Evolutionary conservation across 1,284 basidiomycete species (phyloP), one percentile per base, ranked within the genome.

Genomic region (Agaricales sp.): DNA sequence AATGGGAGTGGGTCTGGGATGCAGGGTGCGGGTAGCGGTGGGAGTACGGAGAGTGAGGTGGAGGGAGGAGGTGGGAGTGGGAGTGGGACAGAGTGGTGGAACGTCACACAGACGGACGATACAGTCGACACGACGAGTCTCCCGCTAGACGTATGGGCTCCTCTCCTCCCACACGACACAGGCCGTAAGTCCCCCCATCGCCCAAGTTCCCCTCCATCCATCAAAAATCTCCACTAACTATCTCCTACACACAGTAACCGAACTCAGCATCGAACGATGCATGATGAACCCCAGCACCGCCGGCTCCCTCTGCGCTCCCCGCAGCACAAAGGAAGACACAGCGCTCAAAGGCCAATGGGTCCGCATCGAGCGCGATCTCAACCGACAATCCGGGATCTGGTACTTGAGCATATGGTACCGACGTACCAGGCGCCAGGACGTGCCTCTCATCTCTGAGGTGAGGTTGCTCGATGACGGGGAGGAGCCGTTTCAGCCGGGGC

Each of bases 321-420:
- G 71, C 2, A 75, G 84, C 0, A 88, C 80, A 0, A 70, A 74
- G 6, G 85, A 87, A 54, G 65, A 82, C 26, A 89, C 93, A 60
- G 82, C 83, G 3, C 73, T 80, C 48, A 83, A 82, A 56, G 92
- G 92, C 0, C 87, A 84, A 59, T 95, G 92, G 92, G 90, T 95
- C 1, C 78, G 83, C 18, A 83, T 94, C 4, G 77, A 79, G 18
- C 72, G 81, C 16, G 83, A 93, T 61, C 64, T 95, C 25, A 91
- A 92, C 60, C 60, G 68, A 41, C 75, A 87, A 57, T 68, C 74
- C 3, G 83, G 83, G 22, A 48, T 56, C 52, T 35, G 26, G 38
- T 11, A 11, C 14, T 53, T 91, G 77, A 79, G 85, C 58, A 63
- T 93, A 2, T 92, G 86, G 63, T 93, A 93, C 58, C 82, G 91